Conservation (phyloP, 2,329 filamentous ascomycete species). For the Curvularia hawaiiensis region DNA sequence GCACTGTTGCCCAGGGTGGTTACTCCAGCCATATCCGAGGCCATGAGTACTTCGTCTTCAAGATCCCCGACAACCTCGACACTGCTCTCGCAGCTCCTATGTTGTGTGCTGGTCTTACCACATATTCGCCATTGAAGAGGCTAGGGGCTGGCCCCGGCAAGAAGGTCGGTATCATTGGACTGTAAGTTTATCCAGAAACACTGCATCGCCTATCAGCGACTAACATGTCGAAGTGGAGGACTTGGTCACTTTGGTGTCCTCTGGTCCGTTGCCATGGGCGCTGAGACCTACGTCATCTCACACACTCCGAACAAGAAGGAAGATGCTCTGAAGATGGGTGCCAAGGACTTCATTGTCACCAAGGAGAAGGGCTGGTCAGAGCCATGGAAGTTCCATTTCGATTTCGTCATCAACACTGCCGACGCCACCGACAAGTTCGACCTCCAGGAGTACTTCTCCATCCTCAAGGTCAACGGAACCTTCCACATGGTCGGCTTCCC, state of each 20-base stretch:
- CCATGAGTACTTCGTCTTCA: slow-evolving; percentile 76
- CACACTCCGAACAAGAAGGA: slow-evolving; percentile 65
- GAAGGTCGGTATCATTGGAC: slow-evolving; percentile 76
- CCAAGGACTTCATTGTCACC: slow-evolving; percentile 64
- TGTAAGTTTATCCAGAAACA: slow-evolving; percentile 47
- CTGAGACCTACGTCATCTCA: slow-evolving; percentile 66
- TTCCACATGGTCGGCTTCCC: slow-evolving; percentile 83
- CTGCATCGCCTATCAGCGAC: background rate
- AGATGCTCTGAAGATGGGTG: slow-evolving; percentile 63
- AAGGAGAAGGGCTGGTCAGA: slow-evolving; percentile 64
- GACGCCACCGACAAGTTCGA: slow-evolving; percentile 72
- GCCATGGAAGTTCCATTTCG: slow-evolving; percentile 65
- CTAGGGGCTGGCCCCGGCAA: slow-evolving; percentile 78
- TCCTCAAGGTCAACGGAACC: slow-evolving; percentile 80
- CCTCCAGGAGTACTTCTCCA: slow-evolving; percentile 72
- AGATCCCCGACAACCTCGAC: slow-evolving; percentile 75
- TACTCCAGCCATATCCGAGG: slow-evolving; percentile 71
- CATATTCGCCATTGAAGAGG: slow-evolving; percentile 77
- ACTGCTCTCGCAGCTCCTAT: slow-evolving; percentile 71
- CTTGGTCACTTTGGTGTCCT: slow-evolving; percentile 58
- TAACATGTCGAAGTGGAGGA: slow-evolving; percentile 47
- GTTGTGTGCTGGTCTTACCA: slow-evolving; percentile 84
- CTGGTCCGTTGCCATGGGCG: slow-evolving; percentile 60
- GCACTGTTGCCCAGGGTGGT: slow-evolving; percentile 69
- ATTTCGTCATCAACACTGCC: slow-evolving; percentile 78